These are phyloP conservation scores for Zangia roseola DNA, from an alignment of 768 basidiomycete genomes.

Conservation along the genomic window DNA sequence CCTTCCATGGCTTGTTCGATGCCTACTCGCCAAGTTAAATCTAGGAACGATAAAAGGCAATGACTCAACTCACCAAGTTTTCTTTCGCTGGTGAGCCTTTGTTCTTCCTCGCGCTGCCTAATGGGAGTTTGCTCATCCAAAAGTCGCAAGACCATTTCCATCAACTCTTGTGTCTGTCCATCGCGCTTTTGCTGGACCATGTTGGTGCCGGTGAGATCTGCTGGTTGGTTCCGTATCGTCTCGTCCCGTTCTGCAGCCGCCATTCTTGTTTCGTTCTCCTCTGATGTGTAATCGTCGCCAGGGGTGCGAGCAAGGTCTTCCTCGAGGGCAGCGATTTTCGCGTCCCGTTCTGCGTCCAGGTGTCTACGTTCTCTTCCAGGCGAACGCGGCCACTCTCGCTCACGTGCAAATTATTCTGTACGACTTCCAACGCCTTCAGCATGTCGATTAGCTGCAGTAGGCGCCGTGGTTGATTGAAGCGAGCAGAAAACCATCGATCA, in stretches of 20 bases:
- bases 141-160: slow-evolving; percentile 60
- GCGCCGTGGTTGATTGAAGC: slow-evolving; percentile 43
- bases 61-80: slow-evolving; percentile 51
- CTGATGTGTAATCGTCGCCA: slow-evolving; percentile 51
- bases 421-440: slow-evolving; percentile 57
- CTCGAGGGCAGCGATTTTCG: slow-evolving; percentile 57
- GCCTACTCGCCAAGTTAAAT: slow-evolving; percentile 36
- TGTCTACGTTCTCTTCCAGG: slow-evolving; percentile 46
- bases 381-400: slow-evolving; percentile 52
- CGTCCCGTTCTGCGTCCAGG: slow-evolving; percentile 50
- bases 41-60: neutral
- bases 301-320: slow-evolving; percentile 58
- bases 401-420: slow-evolving; percentile 55
- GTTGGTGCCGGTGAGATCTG: slow-evolving; percentile 73
- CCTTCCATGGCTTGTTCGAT: slow-evolving; percentile 61
- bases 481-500: slow-evolving; percentile 33
- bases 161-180: slow-evolving; percentile 51
- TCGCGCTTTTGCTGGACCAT: slow-evolving; percentile 73
- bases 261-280: slow-evolving; percentile 63
- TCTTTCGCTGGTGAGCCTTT: slow-evolving; percentile 46
- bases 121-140: slow-evolving; percentile 55
- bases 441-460: slow-evolving; percentile 56
- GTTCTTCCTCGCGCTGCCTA: slow-evolving; percentile 50
- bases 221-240: slow-evolving; percentile 55
- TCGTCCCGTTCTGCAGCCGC: slow-evolving; percentile 63